Evolutionary conservation across 2,329 filamentous ascomycete species (phyloP).

Genomic region (Colletotrichum gigasporum): DNA sequence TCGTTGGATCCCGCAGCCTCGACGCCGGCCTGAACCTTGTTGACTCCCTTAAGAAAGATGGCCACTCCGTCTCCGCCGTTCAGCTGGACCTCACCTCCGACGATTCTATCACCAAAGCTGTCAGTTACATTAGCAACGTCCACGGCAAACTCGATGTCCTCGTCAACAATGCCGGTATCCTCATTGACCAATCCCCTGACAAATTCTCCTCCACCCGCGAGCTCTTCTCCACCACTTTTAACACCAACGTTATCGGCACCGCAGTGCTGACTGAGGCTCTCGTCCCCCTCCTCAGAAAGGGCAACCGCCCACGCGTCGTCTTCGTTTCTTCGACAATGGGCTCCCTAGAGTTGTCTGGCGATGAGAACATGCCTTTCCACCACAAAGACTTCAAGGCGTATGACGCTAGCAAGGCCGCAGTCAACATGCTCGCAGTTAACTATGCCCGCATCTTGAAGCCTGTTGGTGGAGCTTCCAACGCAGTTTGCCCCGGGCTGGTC

Average conservation of each 20-base stretch:
- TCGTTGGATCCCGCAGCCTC: conserved; percentile 44
- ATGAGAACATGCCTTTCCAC: conserved; percentile 40
- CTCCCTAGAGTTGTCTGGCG: conserved; percentile 39
- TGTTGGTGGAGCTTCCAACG: conserved; percentile 44
- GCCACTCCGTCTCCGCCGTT: conserved; percentile 36
- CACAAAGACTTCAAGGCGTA: conserved; percentile 44
- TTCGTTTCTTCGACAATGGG: conserved; percentile 49
- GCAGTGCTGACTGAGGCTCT: conserved; percentile 40
- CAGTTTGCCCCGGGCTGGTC: conserved; percentile 48
- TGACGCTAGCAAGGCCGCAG: conserved; percentile 50
- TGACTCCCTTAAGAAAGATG: conserved; percentile 34
- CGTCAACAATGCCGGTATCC: conserved; percentile 46
- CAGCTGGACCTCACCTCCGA: conserved; percentile 40
- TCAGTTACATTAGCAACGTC: conserved; percentile 32
- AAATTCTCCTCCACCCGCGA: conserved; percentile 39
- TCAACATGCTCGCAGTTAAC: conserved; percentile 50
- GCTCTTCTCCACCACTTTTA: conserved; percentile 47
- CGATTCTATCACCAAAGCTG: conserved; percentile 38
- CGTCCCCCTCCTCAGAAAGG: conserved; percentile 40
- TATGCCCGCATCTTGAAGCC: conserved; percentile 43
- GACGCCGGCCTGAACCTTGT: conserved; percentile 37
- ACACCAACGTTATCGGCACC: conserved; percentile 47
- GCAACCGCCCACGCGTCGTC: conserved; percentile 41
- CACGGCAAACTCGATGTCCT: conserved; percentile 46
- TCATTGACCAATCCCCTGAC: conserved; percentile 36